Base-by-base conservation (phyloP, 164 flowering plant species). In the Annona cherimola region DNA sequence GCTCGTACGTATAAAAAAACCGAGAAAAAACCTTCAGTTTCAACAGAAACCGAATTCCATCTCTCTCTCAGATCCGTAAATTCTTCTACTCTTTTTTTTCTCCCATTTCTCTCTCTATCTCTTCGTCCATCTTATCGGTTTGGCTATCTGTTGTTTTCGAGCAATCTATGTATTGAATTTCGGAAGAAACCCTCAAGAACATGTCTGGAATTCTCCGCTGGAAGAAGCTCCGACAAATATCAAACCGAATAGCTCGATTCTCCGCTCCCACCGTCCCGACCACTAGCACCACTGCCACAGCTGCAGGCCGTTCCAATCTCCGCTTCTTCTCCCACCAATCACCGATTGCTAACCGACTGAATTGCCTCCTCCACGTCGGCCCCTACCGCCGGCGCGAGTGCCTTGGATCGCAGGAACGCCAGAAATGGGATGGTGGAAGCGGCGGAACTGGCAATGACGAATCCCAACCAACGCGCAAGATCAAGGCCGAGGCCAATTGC, bases 401-500 rank as follows among this genome's bases (percentile, higher is more conserved):
- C 0, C 60, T 83, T 43, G 87, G 88, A 5, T 63, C 79, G 4
- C 97, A 91, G 73, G 89, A 86, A 77, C 83, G 99, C 16, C 82
- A 83, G 71, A 92, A 92, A 76, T 91, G 91, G 94, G 91, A 86
- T 67, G 89, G 88, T 26, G 70, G 71, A 4, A 63, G 68, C 8
- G 69, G 71, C 66, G 72, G 79, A 59, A 14, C 61, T 20, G 81
- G 83, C 19, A 70, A 76, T 20, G 82, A 77, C 60, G 80, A 79
- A 8, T 79, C 71, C 43, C 73, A 71, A 3, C 55, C 55, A 35
- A 73, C 80, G 3, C 83, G 97, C 41, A 88, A 80, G 74, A 87
- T 90, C 66, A 78, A 85, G 71, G 93, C 94, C 0, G 96, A 91
- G 66, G 86, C 92, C 3, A 88, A 89, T 75, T 93, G 98, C 73